Conservation (phyloP, 192 early-diverging fungal genomes). For the Entomortierella parvispora region DNA sequence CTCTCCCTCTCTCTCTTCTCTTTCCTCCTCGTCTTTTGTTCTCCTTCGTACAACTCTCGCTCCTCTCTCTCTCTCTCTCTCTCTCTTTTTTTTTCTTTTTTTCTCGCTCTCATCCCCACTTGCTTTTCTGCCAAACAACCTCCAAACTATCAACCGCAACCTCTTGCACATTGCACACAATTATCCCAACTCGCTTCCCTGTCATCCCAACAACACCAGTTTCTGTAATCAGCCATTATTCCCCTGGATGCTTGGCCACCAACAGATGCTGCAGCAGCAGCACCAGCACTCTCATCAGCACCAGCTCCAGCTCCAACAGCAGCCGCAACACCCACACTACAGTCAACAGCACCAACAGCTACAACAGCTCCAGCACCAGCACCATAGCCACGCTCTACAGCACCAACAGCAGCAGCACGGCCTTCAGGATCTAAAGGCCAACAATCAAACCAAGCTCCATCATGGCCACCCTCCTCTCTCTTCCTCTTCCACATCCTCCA, state of each 20-base stretch:
- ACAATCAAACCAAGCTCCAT: conserved; percentile 4
- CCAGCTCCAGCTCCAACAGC: conserved; percentile 21
- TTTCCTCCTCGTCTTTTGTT: no score
- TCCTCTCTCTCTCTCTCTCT: background rate
- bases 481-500: conserved; percentile 24
- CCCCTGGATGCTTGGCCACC: conserved; percentile 48
- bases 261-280: conserved; percentile 52
- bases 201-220: background rate
- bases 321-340: background rate
- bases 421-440: conserved; percentile 15
- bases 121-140: no score
- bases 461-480: conserved; percentile 9
- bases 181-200: no score
- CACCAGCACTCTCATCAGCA: conserved; percentile 20
- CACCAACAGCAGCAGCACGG: conserved; percentile 6
- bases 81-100: background rate
- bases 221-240: background rate
- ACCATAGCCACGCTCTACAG: conserved; percentile 12
- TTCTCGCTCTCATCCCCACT: background rate
- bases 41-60: no score
- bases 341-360: conserved; percentile 6
- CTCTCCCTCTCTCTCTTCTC: conserved; percentile 1
- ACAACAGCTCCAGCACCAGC: conserved; percentile 3
- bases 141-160: no score
- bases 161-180: no score